These are phyloP conservation scores for Hsuehochloa calcarea DNA, from an alignment of 176 grass and related monocot species.

Conservation along the genomic window DNA sequence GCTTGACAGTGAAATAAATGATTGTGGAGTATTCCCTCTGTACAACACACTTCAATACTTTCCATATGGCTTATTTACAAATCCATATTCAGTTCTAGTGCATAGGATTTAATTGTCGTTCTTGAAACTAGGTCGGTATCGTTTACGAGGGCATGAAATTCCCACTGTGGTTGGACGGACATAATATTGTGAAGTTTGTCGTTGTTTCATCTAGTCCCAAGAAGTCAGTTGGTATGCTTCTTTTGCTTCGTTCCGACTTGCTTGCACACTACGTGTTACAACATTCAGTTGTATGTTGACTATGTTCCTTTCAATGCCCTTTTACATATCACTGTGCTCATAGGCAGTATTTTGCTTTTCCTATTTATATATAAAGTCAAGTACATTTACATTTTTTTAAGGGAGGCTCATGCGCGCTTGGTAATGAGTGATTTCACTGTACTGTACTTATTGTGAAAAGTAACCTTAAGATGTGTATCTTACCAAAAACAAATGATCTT, in stretches of 20 bases:
- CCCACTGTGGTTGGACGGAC: conserved; percentile 84
- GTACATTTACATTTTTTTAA: not conserved
- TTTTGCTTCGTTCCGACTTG: not conserved
- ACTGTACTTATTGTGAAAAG: conserved; percentile 4
- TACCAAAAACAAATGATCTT: not conserved
- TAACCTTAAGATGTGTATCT: not conserved
- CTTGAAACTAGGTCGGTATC: conserved; percentile 71
- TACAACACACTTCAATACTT: not conserved
- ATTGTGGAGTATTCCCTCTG: not conserved
- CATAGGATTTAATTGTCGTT: conserved; percentile 14
- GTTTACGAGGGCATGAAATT: conserved; percentile 95
- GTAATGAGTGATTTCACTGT: not conserved
- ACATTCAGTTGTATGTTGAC: not conserved
- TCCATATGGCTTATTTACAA: not conserved
- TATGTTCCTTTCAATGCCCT: not conserved
- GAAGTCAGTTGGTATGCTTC: conserved; percentile 62
- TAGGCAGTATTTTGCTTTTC: not conserved
- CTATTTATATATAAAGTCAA: not conserved
- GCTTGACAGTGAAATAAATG: not conserved
- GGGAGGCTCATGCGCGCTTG: not conserved
- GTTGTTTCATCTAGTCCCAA: conserved; percentile 65
- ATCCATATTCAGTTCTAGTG: not conserved
- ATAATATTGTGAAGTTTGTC: conserved; percentile 88
- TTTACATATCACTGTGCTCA: not conserved
- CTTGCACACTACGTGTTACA: not conserved